Conservation (phyloP, 169 alveolate species). For the Cryptosporidium sp. region DNA sequence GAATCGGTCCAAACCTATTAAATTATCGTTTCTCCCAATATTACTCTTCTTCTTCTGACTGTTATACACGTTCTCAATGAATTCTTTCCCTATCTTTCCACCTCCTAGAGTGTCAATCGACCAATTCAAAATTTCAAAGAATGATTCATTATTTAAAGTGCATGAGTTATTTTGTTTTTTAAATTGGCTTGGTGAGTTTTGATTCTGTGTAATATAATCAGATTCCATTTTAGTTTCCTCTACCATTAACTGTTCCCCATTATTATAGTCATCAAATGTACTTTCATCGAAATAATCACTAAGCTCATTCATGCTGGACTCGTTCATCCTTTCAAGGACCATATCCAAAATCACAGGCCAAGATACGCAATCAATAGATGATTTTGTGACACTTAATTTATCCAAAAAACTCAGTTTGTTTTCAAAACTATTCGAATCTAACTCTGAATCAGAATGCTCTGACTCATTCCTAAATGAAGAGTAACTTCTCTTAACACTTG, state of each 20-base stretch:
- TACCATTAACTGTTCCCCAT: neutral
- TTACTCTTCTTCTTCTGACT: neutral
- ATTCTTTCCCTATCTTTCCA: slow-evolving; percentile 48
- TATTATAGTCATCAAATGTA: neutral
- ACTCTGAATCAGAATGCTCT: slow-evolving; percentile 6
- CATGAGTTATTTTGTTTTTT: neutral
- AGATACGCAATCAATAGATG: neutral
- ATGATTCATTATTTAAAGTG: slow-evolving; percentile 18
- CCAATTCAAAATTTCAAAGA: slow-evolving; percentile 9
- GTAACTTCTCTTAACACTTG: slow-evolving; percentile 3
- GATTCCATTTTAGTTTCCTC: neutral
- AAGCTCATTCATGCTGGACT: neutral
- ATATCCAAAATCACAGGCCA: slow-evolving; percentile 44
- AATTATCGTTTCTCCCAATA: slow-evolving; percentile 41
- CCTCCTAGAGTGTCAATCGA: slow-evolving; percentile 3
- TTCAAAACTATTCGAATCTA: neutral
- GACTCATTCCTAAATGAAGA: slow-evolving; percentile 13
- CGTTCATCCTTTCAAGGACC: slow-evolving; percentile 5
- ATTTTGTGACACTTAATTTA: neutral
- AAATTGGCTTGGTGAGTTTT: neutral
- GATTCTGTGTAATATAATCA: neutral
- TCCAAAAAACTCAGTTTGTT: neutral
- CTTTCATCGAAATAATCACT: slow-evolving; percentile 1
- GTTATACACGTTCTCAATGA: slow-evolving; percentile 12
- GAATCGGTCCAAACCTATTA: slow-evolving; percentile 39